phyloP scores from a whole-genome alignment of 2,329 filamentous ascomycete species.

The Waltergamsia citrina region DNA sequence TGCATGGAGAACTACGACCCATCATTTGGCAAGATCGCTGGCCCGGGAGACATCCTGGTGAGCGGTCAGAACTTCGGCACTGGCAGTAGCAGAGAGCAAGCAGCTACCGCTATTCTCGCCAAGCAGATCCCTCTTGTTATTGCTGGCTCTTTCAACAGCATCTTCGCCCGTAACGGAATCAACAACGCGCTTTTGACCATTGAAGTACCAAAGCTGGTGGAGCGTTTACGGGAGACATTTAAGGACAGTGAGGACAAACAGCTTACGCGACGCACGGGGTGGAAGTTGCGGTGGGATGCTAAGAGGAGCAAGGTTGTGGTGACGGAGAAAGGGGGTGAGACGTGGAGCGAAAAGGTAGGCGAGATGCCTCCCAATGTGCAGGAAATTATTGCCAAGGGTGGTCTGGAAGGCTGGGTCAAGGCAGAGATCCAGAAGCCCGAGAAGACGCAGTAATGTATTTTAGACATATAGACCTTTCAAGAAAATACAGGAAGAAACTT shows the following conservation, averaged over 20 bases:
- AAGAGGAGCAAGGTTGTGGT: slow-evolving; percentile 60
- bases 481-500: too few relatives aligned
- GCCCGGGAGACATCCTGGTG: slow-evolving; percentile 71
- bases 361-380: slow-evolving; percentile 81
- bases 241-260: slow-evolving; percentile 34
- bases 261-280: slow-evolving; percentile 67
- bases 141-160: slow-evolving; percentile 73
- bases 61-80: slow-evolving; percentile 84
- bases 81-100: slow-evolving; percentile 60
- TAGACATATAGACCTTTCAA: too few relatives aligned
- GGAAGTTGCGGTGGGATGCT: slow-evolving; percentile 78
- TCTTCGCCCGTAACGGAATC: slow-evolving; percentile 68
- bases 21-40: slow-evolving; percentile 53
- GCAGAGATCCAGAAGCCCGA: slow-evolving; percentile 4
- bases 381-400: slow-evolving; percentile 59
- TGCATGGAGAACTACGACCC: slow-evolving; percentile 94
- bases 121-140: slow-evolving; percentile 74
- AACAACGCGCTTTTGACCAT: slow-evolving; percentile 70
- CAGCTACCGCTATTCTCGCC: slow-evolving; percentile 77
- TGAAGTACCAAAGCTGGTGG: slow-evolving; percentile 54
- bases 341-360: slow-evolving; percentile 74
- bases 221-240: slow-evolving; percentile 56
- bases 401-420: slow-evolving; percentile 7
- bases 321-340: slow-evolving; percentile 53
- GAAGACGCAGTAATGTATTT: too few relatives aligned